Evolutionary conservation across 495 filamentous ascomycete species (phyloP), one percentile per base, ranked within the genome.

Genomic region (Hyaloscypha bicolor): DNA sequence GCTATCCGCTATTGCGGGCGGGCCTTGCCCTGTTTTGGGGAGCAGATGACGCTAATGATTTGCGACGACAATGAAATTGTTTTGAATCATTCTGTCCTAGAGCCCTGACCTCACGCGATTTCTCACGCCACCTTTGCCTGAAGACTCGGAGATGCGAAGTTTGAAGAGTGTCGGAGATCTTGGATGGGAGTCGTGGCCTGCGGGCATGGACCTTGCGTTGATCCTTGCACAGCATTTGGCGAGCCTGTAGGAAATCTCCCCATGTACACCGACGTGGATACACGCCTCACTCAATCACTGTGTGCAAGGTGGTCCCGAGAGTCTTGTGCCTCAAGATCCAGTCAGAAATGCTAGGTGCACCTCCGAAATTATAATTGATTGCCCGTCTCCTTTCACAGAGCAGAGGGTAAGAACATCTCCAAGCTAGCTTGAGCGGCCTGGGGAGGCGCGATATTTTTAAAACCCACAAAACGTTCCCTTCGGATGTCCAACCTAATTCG

Each of bases 101-200:
- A 14, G 63, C 16, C 9, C 31, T 30, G 11, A 37, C 56, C 22
- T 61, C 64, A 61, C 48, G 57, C 64, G 64, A 61, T 59, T 65
- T 55, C 56, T 60, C 64, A 51, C 39, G 29, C 64, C 55, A 60
- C 53, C 29, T 55, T 52, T 55, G 63, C 25, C 8, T 22, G 56
- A 19, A 8, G 31, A 6, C 30, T 11, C 35, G 33, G 63, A 65
- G 52, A 52, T 32, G 61, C 16, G 48, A 64, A 51, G 62, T 66
- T 66, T 66, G 64, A 66, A 22, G 57, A 31, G 64, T 66, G 65
- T 67, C 48, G 21, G 65, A 67, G 65, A 32, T 51, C 31, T 9
- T 16, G 61, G 61, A 45, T 9, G 30, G 56, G 56, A 56, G 6
- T 32, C 61, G 60, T 62, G 33, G 21, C 19, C 25, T 63, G 61